Evolutionary conservation across 1,284 basidiomycete species (phyloP).

Genomic region (Fomitopsis betulina): DNA sequence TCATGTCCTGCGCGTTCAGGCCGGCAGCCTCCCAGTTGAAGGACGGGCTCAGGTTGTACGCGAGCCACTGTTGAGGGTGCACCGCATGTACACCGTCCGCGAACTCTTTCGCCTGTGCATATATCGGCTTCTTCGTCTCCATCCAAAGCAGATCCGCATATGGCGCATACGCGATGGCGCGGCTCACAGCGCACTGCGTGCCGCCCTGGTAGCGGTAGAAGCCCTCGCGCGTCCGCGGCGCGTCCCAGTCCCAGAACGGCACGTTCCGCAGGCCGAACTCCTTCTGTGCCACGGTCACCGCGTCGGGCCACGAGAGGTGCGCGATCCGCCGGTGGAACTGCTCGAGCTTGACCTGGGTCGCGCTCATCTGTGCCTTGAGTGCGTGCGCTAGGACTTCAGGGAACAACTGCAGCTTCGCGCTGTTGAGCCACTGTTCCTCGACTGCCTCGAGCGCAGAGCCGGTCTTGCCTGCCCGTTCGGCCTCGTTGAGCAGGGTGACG

Average conservation of each 20-base stretch:
- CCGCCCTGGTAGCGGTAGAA: conserved; percentile 98
- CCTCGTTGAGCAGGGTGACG: conserved; percentile 79
- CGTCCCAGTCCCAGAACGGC: conserved; percentile 92
- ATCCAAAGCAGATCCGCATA: conserved; percentile 94
- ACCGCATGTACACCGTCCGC: conserved; percentile 81
- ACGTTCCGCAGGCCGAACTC: conserved; percentile 73
- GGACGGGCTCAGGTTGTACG: conserved; percentile 91
- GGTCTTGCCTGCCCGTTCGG: conserved; percentile 75
- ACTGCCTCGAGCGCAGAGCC: conserved; percentile 81
- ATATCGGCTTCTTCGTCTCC: conserved; percentile 98
- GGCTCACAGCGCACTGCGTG: conserved; percentile 91
- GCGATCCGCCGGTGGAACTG: conserved; percentile 60
- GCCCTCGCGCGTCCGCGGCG: conserved; percentile 91
- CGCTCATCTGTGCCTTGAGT: conserved; percentile 62
- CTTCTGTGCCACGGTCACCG: conserved; percentile 74
- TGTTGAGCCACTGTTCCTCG: conserved; percentile 83
- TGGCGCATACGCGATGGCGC: conserved; percentile 89
- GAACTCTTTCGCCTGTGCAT: conserved; percentile 92
- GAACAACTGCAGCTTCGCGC: conserved; percentile 81
- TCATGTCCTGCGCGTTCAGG: conserved; percentile 82
- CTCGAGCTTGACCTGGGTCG: conserved; percentile 39
- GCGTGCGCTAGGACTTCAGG: conserved; percentile 72
- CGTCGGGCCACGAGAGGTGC: conserved; percentile 65
- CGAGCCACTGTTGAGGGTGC: conserved; percentile 86
- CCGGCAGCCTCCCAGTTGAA: conserved; percentile 96